Base-by-base conservation (phyloP, 208 protist species). In the Wallacemonas rigidus region DNA sequence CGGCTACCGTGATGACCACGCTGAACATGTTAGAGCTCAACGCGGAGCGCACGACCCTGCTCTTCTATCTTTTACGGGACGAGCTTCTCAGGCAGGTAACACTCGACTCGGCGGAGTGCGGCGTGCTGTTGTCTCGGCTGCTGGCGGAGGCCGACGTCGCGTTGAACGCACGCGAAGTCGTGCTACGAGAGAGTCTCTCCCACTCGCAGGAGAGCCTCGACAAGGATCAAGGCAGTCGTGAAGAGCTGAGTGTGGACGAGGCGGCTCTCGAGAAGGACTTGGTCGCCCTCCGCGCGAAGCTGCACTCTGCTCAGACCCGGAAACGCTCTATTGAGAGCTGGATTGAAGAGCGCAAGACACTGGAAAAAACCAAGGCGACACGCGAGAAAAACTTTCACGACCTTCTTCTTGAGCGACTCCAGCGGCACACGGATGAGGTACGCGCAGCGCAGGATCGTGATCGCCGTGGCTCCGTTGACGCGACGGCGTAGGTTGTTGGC, bases 101-200 rank as follows among this genome's bases (percentile, higher is more conserved):
- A 38, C 69, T 92, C n/a, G 87, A 92, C 56, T 75, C 86, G 39
- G 72, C 87, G 3, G 83, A 92, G 79, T 79, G 83, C n/a, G 87
- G 82, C 17, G 67, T 90, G n/a, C 69, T 92, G 12, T 75, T 92
- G 50, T 71, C 73, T 1, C 83, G 82, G 1, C 17, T 92, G 15
- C 72, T 89, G n/a, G 69, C 78, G 53, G 84, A 92, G 73, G 83
- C 87, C 9, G 65, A 74, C 48, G 68, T 88, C 17, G 81, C 82
- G 36, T 58, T 89, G 43, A 51, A 72, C 50, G 75, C 74, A 12
- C 72, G 76, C 55, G 82, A 71, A 9, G 50, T 73, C 15, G 60
- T 92, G 35, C 58, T 77, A 9, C 72, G 73, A 2, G 79, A 82
- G 64, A 76, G 74, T 2, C 5, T 56, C 15, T 8, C 7, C 1